These are phyloP conservation scores for Dryadomyces quercivorus DNA, from an alignment of 2,329 filamentous ascomycete genomes.

Conservation along the genomic window DNA sequence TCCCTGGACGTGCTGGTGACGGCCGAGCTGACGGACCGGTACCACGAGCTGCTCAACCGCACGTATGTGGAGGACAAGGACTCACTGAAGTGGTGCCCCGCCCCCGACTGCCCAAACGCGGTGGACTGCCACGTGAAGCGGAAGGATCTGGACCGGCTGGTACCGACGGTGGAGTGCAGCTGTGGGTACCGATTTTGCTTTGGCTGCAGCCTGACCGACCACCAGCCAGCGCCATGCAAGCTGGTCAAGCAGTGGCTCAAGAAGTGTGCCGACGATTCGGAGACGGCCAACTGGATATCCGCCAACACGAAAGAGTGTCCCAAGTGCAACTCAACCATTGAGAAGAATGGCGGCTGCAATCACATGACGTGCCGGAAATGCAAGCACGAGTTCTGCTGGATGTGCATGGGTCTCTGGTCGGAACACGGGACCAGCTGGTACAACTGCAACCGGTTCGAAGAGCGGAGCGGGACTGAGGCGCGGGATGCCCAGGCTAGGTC, in stretches of 20 bases:
- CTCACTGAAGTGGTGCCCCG: slow-evolving; percentile 92
- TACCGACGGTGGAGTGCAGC: slow-evolving; percentile 78
- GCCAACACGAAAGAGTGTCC: slow-evolving; percentile 98
- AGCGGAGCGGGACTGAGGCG: slow-evolving; percentile 85
- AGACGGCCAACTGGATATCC: slow-evolving; percentile 98
- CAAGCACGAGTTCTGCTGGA: slow-evolving; percentile 97
- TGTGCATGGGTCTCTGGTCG: slow-evolving; percentile 99
- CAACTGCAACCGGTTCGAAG: slow-evolving; percentile 95
- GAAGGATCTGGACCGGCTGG: slow-evolving; percentile 71
- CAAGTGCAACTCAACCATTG: slow-evolving; percentile 90
- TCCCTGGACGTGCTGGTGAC: slow-evolving; percentile 69
- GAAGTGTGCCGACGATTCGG: slow-evolving; percentile 96
- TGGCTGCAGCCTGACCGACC: slow-evolving; percentile 78
- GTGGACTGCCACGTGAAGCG: slow-evolving; percentile 81
- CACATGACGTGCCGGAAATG: slow-evolving; percentile 97
- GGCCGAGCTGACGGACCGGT: slow-evolving; percentile 46
- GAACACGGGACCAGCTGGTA: slow-evolving; percentile 99
- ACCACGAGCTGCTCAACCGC: slow-evolving; percentile 75
- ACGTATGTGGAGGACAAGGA: slow-evolving; percentile 98
- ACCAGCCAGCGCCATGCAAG: slow-evolving; percentile 84
- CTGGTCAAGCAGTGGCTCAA: slow-evolving; percentile 93
- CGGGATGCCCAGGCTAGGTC: slow-evolving; percentile 87
- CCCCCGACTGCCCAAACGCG: slow-evolving; percentile 91
- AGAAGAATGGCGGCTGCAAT: slow-evolving; percentile 97
- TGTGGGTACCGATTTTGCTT: slow-evolving; percentile 92